Evolutionary conservation across 805 yeast species (phyloP), one percentile per base, ranked within the genome.

Genomic region (Wickerhamomyces strasburgensis): DNA sequence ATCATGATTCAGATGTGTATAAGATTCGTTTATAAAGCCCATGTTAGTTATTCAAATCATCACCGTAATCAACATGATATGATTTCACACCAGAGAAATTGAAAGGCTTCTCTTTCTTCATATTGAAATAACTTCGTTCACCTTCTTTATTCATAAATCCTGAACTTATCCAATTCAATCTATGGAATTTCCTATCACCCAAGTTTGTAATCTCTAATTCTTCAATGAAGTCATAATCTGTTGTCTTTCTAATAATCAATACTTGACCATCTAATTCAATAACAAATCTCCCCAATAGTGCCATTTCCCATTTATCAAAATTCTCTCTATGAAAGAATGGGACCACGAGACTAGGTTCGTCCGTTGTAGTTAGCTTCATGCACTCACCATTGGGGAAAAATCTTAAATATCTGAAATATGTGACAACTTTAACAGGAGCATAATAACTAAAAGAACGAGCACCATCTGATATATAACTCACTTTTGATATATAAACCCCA

Each of bases 401-500:
- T 44, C 97, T 67, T 25, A 81, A 60, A 57, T 88, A 93, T 44
- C 98, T 65, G 56, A 86, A 90, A 54, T 90, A 90, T 0, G 96
- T 85, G 28, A 90, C 84, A 56, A 87, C 77, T 48, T 85, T 77
- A 15, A 84, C 75, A 2, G 96, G 96, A 5, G 84, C 70, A 21
- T 68, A 66, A 1, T 84, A 74, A 31, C 79, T 73, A 46, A 76
- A 84, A 7, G 77, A 72, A 35, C 79, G 70, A 3, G 84, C 81
- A 26, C 97, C 97, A 51, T 84, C 87, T 37, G 95, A 72, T 47
- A 83, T 74, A 59, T 88, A 89, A 43, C 84, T 84, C 35, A 89
- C 84, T 14, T 80, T 84, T 49, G 95, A 80, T 16, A 90, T 84
- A 50, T 90, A 90, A 14, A 87, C 70, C 2, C 98, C 98, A 37